Percentiles rank a stretch among this genome's conserved stretches.
Conservation (phyloP, 108 stramenopile genomes). For the Schizochytrium sp. region DNA sequence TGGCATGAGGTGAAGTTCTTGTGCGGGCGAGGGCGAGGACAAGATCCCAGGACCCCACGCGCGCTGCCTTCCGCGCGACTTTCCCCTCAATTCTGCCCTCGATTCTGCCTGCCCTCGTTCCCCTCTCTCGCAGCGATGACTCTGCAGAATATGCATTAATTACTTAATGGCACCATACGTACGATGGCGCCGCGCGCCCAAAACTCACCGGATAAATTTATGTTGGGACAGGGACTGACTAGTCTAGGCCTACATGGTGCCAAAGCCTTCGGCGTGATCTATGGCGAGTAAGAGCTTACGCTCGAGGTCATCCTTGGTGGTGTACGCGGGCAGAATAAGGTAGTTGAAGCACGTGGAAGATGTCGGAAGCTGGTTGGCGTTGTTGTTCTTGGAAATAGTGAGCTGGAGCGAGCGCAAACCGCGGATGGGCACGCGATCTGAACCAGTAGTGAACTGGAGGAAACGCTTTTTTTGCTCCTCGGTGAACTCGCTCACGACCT, state of each 20-base stretch:
- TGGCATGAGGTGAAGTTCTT: too few species aligned
- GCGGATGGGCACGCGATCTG: constrained; percentile 65
- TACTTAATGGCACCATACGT: too few species aligned
- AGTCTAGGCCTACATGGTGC: constrained; percentile 27
- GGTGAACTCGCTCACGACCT: constrained; percentile 30
- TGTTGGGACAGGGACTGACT: too few species aligned
- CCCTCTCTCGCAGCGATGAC: too few species aligned
- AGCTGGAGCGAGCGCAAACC: constrained; percentile 71
- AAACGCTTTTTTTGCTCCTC: constrained; percentile 57
- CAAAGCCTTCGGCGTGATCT: constrained; percentile 49
- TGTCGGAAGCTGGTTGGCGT: constrained; percentile 71
- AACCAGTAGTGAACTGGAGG: constrained; percentile 79
- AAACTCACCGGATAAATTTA: too few species aligned
- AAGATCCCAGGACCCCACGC: too few species aligned
- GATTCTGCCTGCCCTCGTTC: too few species aligned
- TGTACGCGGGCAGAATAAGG: constrained; percentile 51
- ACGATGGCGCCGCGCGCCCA: too few species aligned
- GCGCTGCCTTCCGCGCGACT: too few species aligned
- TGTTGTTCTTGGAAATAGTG: constrained; percentile 74
- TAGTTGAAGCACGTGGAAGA: constrained; percentile 90
- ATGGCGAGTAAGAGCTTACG: constrained; percentile 34
- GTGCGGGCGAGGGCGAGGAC: too few species aligned
- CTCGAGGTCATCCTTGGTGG: constrained; percentile 36
- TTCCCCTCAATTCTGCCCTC: too few species aligned
- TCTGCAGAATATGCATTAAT: too few species aligned